These are phyloP conservation scores for Mycena rosella DNA, from an alignment of 768 basidiomycete species.

Conservation along the genomic window DNA sequence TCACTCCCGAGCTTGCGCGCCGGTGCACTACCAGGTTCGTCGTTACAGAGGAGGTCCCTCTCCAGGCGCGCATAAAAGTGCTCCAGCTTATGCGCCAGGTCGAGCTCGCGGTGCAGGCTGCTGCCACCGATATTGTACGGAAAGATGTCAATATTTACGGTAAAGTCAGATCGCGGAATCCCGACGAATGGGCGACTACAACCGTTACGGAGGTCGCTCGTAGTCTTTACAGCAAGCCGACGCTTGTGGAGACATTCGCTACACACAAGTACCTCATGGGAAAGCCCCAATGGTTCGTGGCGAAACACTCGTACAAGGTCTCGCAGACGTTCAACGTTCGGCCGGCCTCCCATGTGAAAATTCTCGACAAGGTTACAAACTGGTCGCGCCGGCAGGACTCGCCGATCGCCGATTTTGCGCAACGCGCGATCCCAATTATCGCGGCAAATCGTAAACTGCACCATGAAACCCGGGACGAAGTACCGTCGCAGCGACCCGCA, in stretches of 20 bases:
- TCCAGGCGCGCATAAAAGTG: slow-evolving; percentile 73
- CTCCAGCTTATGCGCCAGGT: slow-evolving; percentile 70
- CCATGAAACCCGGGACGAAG: slow-evolving; percentile 46
- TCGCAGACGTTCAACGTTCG: slow-evolving; percentile 73
- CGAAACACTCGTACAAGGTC: slow-evolving; percentile 59
- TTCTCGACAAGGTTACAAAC: slow-evolving; percentile 59
- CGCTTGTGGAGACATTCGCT: slow-evolving; percentile 54
- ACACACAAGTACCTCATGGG: slow-evolving; percentile 77
- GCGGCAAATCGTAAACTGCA: slow-evolving; percentile 45
- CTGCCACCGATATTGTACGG: slow-evolving; percentile 45
- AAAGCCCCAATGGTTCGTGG: slow-evolving; percentile 64
- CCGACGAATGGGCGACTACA: slow-evolving; percentile 66
- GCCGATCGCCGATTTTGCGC: slow-evolving; percentile 61
- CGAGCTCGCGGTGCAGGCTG: slow-evolving; percentile 60
- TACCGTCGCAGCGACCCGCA: slow-evolving; percentile 45
- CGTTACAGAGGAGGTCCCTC: slow-evolving; percentile 50
- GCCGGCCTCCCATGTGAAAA: slow-evolving; percentile 67
- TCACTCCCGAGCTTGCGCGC: slow-evolving; percentile 56
- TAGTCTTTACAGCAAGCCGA: slow-evolving; percentile 53
- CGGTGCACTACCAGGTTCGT: slow-evolving; percentile 59
- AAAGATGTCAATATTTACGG: slow-evolving; percentile 57
- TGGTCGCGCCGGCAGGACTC: slow-evolving; percentile 60
- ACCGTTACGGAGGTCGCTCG: slow-evolving; percentile 67
- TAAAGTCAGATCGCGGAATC: slow-evolving; percentile 57
- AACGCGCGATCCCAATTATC: slow-evolving; percentile 63